These are phyloP conservation scores for Pyrus pyrifolia DNA, from an alignment of 306 rosid genomes.

Conservation along the genomic window DNA sequence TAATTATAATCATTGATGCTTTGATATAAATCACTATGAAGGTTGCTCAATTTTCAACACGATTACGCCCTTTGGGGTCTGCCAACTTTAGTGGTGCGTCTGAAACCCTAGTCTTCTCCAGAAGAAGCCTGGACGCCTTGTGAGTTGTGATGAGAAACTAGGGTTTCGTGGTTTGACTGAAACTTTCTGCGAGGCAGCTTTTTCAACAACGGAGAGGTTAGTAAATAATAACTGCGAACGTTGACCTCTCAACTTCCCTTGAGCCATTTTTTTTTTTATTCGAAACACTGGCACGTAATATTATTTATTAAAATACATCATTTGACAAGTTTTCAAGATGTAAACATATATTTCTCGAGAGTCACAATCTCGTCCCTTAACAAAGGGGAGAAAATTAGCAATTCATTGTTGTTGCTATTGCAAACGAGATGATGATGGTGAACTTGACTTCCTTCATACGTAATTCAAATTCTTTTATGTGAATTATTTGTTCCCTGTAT, in stretches of 20 bases:
- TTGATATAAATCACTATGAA: no score
- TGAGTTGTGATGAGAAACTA: conserved; percentile 9
- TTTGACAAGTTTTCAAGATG: no score
- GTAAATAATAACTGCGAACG: conserved; percentile 36
- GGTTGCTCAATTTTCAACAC: not conserved
- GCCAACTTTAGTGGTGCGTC: conserved; percentile 1
- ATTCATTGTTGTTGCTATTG: not conserved
- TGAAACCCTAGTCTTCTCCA: conserved; percentile 24
- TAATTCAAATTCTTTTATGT: not conserved
- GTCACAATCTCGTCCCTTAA: not conserved
- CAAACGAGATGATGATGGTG: not conserved
- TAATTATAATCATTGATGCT: not conserved
- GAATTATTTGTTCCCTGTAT: conserved; percentile 13
- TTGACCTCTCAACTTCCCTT: conserved; percentile 47
- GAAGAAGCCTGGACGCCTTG: conserved; percentile 23
- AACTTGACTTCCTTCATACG: not conserved
- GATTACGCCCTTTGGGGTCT: not conserved
- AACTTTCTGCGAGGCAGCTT: conserved; percentile 30
- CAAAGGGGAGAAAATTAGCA: not conserved
- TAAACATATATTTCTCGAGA: not conserved
- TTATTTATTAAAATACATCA: not conserved
- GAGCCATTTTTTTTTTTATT: not conserved
- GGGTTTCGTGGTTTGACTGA: conserved; percentile 46
- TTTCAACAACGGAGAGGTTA: conserved; percentile 27
- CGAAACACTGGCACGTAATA: no score